phyloP scores from a whole-genome alignment of 2,329 filamentous ascomycete species.

The Pleomassaria siparia region DNA sequence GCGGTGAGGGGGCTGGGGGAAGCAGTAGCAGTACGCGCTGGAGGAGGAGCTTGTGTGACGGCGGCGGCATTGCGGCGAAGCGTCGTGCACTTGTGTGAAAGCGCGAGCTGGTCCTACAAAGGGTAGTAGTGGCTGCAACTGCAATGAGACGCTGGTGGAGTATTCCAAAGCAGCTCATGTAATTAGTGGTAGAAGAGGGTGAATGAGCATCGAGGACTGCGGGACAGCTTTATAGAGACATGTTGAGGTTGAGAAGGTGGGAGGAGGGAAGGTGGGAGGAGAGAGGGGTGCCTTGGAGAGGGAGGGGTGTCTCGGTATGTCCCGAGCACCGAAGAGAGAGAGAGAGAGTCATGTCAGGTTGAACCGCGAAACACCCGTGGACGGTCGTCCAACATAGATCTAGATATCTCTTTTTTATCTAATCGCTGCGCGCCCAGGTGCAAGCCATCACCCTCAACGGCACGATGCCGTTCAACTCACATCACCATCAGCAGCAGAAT shows the following conservation, averaged over 20 bases:
- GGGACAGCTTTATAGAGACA: neutral
- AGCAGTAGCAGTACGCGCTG: slow-evolving; percentile 46
- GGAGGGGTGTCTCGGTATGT: too few relatives aligned
- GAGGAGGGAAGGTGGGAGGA: slow-evolving; percentile 13
- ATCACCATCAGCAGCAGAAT: slow-evolving; percentile 32
- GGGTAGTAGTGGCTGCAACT: neutral
- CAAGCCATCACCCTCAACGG: slow-evolving; percentile 7
- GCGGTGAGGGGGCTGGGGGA: slow-evolving; percentile 46
- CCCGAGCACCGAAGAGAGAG: too few relatives aligned
- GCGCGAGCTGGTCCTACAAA: neutral
- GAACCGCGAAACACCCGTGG: slow-evolving; percentile 9
- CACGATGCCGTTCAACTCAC: slow-evolving; percentile 42
- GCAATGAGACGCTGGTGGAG: neutral
- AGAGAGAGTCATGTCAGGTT: slow-evolving; percentile 8
- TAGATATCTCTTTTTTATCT: too few relatives aligned
- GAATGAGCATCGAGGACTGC: neutral
- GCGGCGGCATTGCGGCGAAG: slow-evolving; percentile 29
- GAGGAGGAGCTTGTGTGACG: slow-evolving; percentile 14
- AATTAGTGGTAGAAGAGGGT: neutral
- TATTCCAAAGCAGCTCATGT: neutral
- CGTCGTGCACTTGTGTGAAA: slow-evolving; percentile 13
- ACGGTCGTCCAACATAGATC: too few relatives aligned
- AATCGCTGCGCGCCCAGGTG: slow-evolving; percentile 2
- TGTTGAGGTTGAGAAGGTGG: slow-evolving; percentile 8
- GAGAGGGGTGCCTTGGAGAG: too few relatives aligned